Conservation (phyloP, 257 asterid species). For the Datura wrightii region DNA sequence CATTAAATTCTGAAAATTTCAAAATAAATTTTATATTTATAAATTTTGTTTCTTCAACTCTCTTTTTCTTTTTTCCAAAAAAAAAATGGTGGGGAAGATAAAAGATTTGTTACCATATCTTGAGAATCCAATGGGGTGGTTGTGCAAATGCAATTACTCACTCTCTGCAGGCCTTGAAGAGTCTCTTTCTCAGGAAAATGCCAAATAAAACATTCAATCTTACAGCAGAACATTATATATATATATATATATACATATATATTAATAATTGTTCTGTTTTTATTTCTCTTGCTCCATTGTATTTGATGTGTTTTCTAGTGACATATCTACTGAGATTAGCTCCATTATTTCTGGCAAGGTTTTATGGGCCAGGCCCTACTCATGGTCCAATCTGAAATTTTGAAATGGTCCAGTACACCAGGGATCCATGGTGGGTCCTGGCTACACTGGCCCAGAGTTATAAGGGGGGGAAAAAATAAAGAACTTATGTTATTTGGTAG, state of each 20-base stretch:
- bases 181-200: conserved; percentile 18
- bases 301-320: not conserved
- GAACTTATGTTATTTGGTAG: too few relatives aligned
- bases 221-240: not conserved
- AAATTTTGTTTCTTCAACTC: not conserved
- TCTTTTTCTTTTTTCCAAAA: not conserved
- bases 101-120: not conserved
- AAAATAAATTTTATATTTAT: not conserved
- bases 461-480: too few relatives aligned
- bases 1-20: not conserved
- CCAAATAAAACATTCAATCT: conserved; percentile 29
- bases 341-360: conserved; percentile 16
- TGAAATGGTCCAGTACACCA: conserved; percentile 12
- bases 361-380: conserved; percentile 1
- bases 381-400: conserved; percentile 18
- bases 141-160: conserved; percentile 21
- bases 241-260: not conserved
- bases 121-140: conserved; percentile 22
- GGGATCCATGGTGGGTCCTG: conserved; percentile 2
- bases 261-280: not conserved
- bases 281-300: not conserved
- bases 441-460: not conserved
- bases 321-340: not conserved
- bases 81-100: not conserved
- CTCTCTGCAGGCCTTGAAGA: not conserved